Evolutionary conservation across 1,284 basidiomycete species (phyloP), one percentile per base, ranked within the genome.

Genomic region (Cronartium quercuum): DNA sequence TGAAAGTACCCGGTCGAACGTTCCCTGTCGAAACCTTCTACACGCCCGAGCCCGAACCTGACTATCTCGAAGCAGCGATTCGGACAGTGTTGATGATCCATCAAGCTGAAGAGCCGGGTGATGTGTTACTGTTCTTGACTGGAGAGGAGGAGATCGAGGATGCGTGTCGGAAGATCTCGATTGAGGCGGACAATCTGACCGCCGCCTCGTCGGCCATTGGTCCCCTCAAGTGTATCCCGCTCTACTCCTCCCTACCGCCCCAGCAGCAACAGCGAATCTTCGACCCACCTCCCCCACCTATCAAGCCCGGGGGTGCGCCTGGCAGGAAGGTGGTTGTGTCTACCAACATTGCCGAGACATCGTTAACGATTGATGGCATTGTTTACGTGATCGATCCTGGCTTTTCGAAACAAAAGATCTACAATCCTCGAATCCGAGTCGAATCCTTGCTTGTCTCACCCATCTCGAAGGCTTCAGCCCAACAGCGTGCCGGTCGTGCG

Each of bases 121-220:
- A 99, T 81, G 87, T 98, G 47, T 84, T 98, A 0, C 84, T 98
- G 4, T 98, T 98, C 88, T 84, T 98, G 77, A 98, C 96, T 0
- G 95, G 95, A 82, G 94, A 98, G 82, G 95, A 98, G 80, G 96
- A 98, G 83, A 98, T 98, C 78, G 95, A 98, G 81, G 94, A 97
- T 78, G 90, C 94, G 0, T 98, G 95, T 81, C 85, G 91, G 42
- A 95, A 96, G 82, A 95, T 98, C 81, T 91, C 91, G 79, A 83
- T 90, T 0, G 94, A 97, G 80, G 91, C 89, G 0, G 92, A 94
- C 76, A 89, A 93, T 73, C 83, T 94, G 1, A 87, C n/a, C 87
- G 88, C 62, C 85, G 76, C 77, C 88, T 76, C 78, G 21, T 76
- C 76, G 12, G 38, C 58, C 15, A 89, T 94, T 37, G 94, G 95